Base-by-base conservation (phyloP, 768 basidiomycete genomes). In the Tephrocybe sp. region DNA sequence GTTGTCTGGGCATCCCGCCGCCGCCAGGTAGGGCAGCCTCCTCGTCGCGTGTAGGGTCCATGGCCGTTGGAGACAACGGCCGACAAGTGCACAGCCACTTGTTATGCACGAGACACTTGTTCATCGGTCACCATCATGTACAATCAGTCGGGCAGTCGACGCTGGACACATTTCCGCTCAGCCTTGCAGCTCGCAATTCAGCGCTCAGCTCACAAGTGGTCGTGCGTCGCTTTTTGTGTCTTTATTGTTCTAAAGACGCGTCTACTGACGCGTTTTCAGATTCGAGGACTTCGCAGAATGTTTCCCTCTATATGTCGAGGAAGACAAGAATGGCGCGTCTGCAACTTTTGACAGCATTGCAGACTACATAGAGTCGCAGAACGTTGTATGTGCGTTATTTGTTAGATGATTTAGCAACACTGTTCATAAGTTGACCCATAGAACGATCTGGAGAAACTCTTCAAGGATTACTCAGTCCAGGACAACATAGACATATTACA, bases 401-500 rank as follows among this genome's bases (percentile, higher is more conserved):
- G 19, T 36, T 47, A 15, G 2, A 7, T 19, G 2, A 13, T 12
- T 45, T 19, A 2, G 4, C 11, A 21, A 15, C 27, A 26, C 16
- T 28, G 9, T 38, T 44, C 32, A 40, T 39, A 52, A 16, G 40
- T 31, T 27, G 31, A 45, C 38, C 15, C 41, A 5, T 44, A 89
- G 87, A 77, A 78, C 30, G 80, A 84, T 52, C 75, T 86, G 32
- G 84, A 89, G 44, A 77, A 82, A 30, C 54, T 91, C n/a, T 84
- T 89, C 63, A 78, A 73, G 24, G 78, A 85, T 47, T 84, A 86
- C 58, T 73, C 79, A 43, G 82, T 87, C 1, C 79, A 80, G 55
- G 82, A 84, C 37, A 85, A 80, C 55, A 77, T 91, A 26, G 88
- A 92, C 62, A 74, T 73, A 3, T 72, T 92, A 11, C 87, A 91